phyloP scores from a whole-genome alignment of 768 basidiomycete species.

The Termitomyces sp. region DNA sequence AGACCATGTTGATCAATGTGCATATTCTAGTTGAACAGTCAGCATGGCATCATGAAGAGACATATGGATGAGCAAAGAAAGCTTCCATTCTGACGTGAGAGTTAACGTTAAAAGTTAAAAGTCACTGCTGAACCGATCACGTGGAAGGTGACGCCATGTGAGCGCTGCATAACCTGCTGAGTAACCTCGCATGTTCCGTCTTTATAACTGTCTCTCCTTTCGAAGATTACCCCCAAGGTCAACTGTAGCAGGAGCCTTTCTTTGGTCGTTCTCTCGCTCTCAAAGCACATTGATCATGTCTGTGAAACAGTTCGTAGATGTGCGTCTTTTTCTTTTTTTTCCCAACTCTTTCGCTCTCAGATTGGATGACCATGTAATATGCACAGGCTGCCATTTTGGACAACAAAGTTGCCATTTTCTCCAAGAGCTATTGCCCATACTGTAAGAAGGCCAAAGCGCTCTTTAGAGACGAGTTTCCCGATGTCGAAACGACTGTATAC shows the following conservation, averaged over 20 bases:
- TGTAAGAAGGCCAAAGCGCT: conserved; percentile 44
- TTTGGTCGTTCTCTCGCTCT: conserved; percentile 25
- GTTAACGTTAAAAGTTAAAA: not conserved
- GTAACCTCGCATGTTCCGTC: conserved; percentile 11
- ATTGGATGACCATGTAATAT: not conserved
- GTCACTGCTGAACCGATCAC: not conserved
- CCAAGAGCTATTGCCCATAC: conserved; percentile 53
- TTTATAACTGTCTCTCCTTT: conserved; percentile 14
- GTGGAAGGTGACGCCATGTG: conserved; percentile 10
- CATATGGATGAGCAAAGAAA: too few species aligned
- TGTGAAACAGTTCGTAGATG: conserved; percentile 39
- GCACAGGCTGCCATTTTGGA: conserved; percentile 37
- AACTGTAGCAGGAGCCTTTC: conserved; percentile 16
- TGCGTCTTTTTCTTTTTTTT: conserved; percentile 12
- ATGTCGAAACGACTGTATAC: conserved; percentile 30
- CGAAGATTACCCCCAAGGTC: conserved; percentile 6
- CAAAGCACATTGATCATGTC: conserved; percentile 25
- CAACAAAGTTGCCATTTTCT: conserved; percentile 54
- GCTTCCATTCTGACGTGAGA: not conserved
- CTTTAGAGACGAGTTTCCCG: conserved; percentile 32
- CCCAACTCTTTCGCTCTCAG: not conserved
- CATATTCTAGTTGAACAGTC: not conserved
- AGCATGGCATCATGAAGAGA: not conserved
- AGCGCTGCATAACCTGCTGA: conserved; percentile 8
- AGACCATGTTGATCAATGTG: not conserved